Evolutionary conservation across 164 flowering plant species (phyloP), one percentile per base, ranked within the genome.

Genomic region (Cinnamomum micranthum): DNA sequence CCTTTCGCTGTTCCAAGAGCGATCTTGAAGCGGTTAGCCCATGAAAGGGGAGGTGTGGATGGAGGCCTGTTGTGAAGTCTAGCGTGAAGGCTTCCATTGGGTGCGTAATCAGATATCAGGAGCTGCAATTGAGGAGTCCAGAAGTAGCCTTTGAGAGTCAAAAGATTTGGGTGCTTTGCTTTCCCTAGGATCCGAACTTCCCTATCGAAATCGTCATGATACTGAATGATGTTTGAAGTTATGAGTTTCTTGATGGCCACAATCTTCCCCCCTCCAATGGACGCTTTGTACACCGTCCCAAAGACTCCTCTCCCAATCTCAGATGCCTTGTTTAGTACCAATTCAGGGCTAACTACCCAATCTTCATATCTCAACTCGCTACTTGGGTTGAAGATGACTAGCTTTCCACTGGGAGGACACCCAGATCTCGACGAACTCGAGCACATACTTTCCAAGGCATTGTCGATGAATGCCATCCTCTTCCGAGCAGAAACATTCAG

Each of bases 1-100:
- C 98, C 98, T 74, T 90, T 89, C 4, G 98, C 99, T 47, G 91
- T 86, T 41, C 98, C 97, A 3, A 88, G 79, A 4, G 91, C 76
- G 27, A 94, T 92, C 70, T 84, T 90, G 88, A 91, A 88, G 35
- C 99, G 77, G 35, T 70, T 71, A 1, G 88, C 60, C 97, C 99
- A 95, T 9, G 97, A 80, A 35, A 95, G 88, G 2, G 96, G 84
- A 28, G 88, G 85, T 10, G 78, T 60, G 0, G 91, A 76, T 51
- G 88, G 80, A 14, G 82, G 74, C 64, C 86, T 82, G 60, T 87
- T 89, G 68, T 93, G 94, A 27, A 95, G 90, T 58, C 70, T 86
- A 65, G 86, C 76, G 22, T 93, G 89, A 62, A 95, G 77, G 84
- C 88, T 95, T 4, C 99, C 98, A 79, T 87, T 80, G 1, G 90